phyloP scores from a whole-genome alignment of 2,329 filamentous ascomycete genomes.

The Fusarium vanettenii region DNA sequence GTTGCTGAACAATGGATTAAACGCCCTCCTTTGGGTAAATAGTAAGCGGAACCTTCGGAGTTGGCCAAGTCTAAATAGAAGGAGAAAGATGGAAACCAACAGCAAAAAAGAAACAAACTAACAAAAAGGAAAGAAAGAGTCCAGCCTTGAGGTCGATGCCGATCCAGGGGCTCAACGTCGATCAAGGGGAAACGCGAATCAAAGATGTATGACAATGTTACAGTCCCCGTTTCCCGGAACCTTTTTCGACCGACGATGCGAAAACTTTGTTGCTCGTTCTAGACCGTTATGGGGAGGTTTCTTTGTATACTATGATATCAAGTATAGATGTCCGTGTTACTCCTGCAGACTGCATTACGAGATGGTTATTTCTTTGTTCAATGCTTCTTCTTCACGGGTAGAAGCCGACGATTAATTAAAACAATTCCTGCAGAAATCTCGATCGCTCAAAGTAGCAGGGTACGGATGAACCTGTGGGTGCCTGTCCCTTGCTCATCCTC shows the following conservation, averaged over 20 bases:
- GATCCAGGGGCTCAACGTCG: conserved; percentile 1
- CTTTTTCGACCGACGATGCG: neutral
- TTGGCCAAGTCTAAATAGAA: neutral
- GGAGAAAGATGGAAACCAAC: neutral
- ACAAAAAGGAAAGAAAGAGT: neutral
- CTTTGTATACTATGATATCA: neutral
- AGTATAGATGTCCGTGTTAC: neutral
- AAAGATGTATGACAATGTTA: neutral
- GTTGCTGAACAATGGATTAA: neutral
- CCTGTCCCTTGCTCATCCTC: neutral
- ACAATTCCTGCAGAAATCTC: neutral
- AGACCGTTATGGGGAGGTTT: neutral
- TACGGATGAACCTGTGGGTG: neutral
- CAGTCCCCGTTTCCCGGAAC: neutral
- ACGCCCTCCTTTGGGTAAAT: neutral
- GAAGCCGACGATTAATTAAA: neutral
- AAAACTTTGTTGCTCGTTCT: neutral
- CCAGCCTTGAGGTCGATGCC: neutral
- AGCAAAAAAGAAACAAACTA: neutral
- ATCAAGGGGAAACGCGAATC: neutral
- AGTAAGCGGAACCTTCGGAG: neutral
- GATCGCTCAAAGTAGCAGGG: neutral
- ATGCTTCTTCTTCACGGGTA: neutral
- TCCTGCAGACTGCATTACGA: neutral
- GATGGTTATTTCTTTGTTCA: neutral